Percentiles rank a stretch among this genome's conserved stretches.
These are phyloP conservation scores for Microsporum canis DNA, from an alignment of 2,329 filamentous ascomycete genomes.

Conservation along the genomic window DNA sequence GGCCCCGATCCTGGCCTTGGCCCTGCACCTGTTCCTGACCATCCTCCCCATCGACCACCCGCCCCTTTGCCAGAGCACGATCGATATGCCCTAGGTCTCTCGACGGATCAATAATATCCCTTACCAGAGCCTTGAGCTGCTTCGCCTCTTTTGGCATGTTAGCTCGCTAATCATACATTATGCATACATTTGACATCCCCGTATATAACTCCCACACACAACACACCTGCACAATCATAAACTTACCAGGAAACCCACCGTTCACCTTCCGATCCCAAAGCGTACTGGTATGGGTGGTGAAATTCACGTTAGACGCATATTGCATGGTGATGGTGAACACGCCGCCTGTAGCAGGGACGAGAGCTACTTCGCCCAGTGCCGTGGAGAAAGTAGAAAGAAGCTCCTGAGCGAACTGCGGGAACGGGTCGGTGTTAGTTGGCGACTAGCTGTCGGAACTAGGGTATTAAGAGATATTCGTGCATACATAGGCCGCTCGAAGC, in stretches of 20 bases:
- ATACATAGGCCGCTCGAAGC: conserved; percentile 72
- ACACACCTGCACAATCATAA: not conserved
- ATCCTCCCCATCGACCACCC: not conserved
- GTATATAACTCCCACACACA: too few species aligned
- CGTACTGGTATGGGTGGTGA: conserved; percentile 39
- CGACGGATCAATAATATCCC: conserved; percentile 69
- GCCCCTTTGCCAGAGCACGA: conserved; percentile 30
- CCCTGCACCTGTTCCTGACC: not conserved
- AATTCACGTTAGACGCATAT: conserved; percentile 18
- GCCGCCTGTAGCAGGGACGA: conserved; percentile 76
- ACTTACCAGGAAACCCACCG: conserved; percentile 68
- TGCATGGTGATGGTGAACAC: conserved; percentile 64
- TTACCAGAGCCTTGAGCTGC: conserved; percentile 70
- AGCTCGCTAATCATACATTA: not conserved
- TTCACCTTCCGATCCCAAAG: conserved; percentile 84
- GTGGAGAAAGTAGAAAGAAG: conserved; percentile 85
- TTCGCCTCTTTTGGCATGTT: conserved; percentile 56
- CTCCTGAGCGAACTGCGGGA: conserved; percentile 72
- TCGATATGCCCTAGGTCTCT: conserved; percentile 76
- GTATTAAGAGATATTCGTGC: conserved; percentile 15
- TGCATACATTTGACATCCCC: not conserved
- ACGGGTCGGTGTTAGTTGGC: too few species aligned
- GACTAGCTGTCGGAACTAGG: not conserved
- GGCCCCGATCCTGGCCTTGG: not conserved
- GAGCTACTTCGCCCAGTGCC: conserved; percentile 71